Evolutionary conservation across 441 rosid species (phyloP), one percentile per base, ranked within the genome.

Genomic region (Gossypium schwendimanii): DNA sequence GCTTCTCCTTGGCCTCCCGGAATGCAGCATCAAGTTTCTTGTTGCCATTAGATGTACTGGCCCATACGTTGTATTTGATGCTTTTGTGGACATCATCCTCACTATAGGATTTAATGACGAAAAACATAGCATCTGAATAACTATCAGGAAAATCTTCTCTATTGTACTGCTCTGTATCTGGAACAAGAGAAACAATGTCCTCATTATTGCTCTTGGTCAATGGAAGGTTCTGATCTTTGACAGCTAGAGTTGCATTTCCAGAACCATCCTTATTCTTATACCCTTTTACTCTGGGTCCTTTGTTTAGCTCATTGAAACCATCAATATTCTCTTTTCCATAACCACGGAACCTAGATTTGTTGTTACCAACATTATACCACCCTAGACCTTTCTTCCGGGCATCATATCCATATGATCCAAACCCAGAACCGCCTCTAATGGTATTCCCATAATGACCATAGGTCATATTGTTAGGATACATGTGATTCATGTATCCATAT

Each of bases 21-120:
- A 87, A 95, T 24, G 98, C 95, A 7, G 86, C 91, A 81, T 93
- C 91, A 41, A 95, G 86, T 82, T 91, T 93, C 84, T 86, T 93
- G 80, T 95, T 90, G 9, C 95, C 95, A 44, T 85, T 88, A 24
- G 84, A 83, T 39, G 95, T 88, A 80, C 92, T 90, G 15, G 95
- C 85, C 95, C 95, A 90, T 15, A 84, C 85, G 41, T 77, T 83
- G 77, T 90, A 87, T 71, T 90, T 90, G 24, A 90, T 80, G 75
- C 95, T 85, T 79, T 87, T 90, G 73, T 90, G 95, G 57, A 90
- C 91, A 80, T 90, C 92, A 79, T 90, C 95, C 79, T 90, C 95
- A 11, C 91, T 90, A 71, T 88, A 90, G 2, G 95, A 88, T 84
- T 90, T 90, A 7, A 90, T 88, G 74, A 90, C 81, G 47, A 88